Percentiles rank a stretch among this genome's conserved stretches.
Evolutionary conservation across 1,284 basidiomycete species (phyloP).

Genomic region (Nidula niveotomentosa): DNA sequence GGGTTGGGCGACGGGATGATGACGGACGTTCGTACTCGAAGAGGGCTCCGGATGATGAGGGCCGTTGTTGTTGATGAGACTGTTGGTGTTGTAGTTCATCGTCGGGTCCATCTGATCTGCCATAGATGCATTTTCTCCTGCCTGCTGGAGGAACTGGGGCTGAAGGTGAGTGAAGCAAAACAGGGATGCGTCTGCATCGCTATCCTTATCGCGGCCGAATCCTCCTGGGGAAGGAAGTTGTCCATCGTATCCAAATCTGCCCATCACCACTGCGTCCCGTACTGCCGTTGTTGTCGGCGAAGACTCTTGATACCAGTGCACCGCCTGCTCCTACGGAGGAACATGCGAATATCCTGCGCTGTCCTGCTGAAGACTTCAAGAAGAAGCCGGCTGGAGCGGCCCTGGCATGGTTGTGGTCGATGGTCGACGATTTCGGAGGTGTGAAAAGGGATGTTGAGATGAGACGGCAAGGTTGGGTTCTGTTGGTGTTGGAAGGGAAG

Average conservation of each 20-base stretch:
- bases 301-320: neutral
- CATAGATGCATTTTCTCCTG: too few relatives aligned
- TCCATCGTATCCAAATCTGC: too few relatives aligned
- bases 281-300: too few relatives aligned
- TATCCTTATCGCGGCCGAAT: too few relatives aligned
- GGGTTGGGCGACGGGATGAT: constrained; percentile 30
- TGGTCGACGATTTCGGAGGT: neutral
- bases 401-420: neutral
- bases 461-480: neutral
- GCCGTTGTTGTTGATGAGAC: neutral
- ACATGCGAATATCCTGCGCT: neutral
- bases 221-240: too few relatives aligned
- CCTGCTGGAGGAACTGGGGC: neutral
- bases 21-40: too few relatives aligned
- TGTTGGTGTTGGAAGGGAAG: neutral
- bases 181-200: too few relatives aligned
- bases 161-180: too few relatives aligned
- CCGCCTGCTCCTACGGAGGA: neutral
- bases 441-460: neutral
- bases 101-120: too few relatives aligned
- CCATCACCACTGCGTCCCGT: too few relatives aligned
- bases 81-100: neutral
- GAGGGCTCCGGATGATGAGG: neutral
- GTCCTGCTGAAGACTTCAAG: neutral
- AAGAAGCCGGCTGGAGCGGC: neutral